These are phyloP conservation scores for Hypoxylon perforatum DNA, from an alignment of 495 filamentous ascomycete genomes.

Conservation along the genomic window DNA sequence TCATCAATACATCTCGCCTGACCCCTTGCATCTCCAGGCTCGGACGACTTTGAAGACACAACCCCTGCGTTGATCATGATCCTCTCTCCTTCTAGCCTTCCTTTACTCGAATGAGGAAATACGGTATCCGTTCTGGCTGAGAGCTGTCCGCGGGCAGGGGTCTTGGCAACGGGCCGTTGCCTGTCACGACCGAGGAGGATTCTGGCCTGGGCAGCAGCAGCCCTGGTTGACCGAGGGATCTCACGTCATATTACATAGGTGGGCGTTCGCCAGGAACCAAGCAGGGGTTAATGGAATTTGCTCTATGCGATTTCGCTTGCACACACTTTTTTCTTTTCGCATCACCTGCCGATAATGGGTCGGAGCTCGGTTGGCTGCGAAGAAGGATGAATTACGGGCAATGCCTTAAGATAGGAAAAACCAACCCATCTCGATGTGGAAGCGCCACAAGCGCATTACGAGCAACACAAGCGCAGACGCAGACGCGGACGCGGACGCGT, in stretches of 20 bases:
- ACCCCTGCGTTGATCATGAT: conserved; percentile 40
- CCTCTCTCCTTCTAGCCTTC: conserved; percentile 20
- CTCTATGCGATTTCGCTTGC: neutral
- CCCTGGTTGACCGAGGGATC: conserved; percentile 40
- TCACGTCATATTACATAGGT: conserved; percentile 42
- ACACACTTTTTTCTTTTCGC: too few species aligned
- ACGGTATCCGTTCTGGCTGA: conserved; percentile 20
- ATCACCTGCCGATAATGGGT: conserved; percentile 2
- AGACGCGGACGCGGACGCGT: too few species aligned
- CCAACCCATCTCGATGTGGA: too few species aligned
- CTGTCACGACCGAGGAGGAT: conserved; percentile 32
- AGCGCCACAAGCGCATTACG: neutral
- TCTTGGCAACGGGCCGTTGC: conserved; percentile 27
- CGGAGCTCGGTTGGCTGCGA: conserved; percentile 10
- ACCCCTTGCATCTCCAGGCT: conserved; percentile 31
- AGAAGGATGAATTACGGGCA: conserved; percentile 23
- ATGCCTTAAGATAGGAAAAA: conserved; percentile 3
- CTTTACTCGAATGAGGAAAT: conserved; percentile 30
- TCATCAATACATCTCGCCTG: conserved; percentile 25
- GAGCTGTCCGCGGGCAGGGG: conserved; percentile 5
- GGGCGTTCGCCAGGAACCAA: conserved; percentile 13
- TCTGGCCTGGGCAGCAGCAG: neutral
- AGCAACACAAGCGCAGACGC: conserved; percentile 10
- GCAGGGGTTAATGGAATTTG: conserved; percentile 5
- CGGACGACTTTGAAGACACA: conserved; percentile 17